Conservation (phyloP, 345 rosid genomes). For the Pistacia vera region DNA sequence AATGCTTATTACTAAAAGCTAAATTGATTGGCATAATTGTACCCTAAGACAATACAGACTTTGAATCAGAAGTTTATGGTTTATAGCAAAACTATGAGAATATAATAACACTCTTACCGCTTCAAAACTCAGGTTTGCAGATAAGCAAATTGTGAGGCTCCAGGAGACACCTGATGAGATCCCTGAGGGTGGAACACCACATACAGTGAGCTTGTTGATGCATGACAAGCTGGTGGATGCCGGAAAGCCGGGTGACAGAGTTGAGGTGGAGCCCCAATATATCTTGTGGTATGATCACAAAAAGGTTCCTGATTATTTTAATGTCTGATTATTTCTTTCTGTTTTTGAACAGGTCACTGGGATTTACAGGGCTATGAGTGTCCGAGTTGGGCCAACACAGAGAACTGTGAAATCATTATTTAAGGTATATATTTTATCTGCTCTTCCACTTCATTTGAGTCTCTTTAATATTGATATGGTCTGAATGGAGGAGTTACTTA, state of each 20-base stretch:
- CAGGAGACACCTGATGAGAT: constrained; percentile 99
- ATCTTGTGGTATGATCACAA: constrained; percentile 2
- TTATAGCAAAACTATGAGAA: constrained; percentile 7
- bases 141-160: constrained; percentile 98
- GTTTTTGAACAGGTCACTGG: constrained; percentile 69
- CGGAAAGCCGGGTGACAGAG: constrained; percentile 97
- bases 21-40: background rate
- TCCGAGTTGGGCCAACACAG: constrained; percentile 78
- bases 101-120: background rate
- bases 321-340: constrained; percentile 15
- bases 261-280: constrained; percentile 57
- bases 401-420: constrained; percentile 96
- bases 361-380: constrained; percentile 95
- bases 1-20: background rate
- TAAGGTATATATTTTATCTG: constrained; percentile 51
- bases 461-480: constrained; percentile 4
- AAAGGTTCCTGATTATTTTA: background rate
- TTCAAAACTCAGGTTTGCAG: constrained; percentile 68
- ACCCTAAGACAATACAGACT: background rate
- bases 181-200: constrained; percentile 98
- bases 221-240: constrained; percentile 95
- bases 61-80: background rate
- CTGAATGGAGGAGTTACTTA: constrained; percentile 14
- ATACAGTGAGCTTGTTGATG: constrained; percentile 94
- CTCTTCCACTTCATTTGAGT: constrained; percentile 4